Percentiles rank a stretch among this genome's conserved stretches.
These are phyloP conservation scores for Podaxis rugospora DNA, from an alignment of 768 basidiomycete genomes.

Conservation along the genomic window DNA sequence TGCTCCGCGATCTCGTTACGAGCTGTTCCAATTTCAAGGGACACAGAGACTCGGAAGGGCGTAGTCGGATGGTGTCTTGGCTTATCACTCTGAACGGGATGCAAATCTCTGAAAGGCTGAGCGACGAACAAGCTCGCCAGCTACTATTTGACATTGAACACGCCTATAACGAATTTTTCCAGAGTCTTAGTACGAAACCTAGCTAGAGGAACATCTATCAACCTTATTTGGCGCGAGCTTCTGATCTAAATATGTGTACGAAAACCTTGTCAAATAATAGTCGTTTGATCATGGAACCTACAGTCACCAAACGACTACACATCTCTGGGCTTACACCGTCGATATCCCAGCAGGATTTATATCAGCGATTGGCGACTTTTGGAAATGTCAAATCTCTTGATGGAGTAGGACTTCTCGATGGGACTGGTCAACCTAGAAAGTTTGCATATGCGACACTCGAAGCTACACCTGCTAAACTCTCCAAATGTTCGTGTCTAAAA, in stretches of 20 bases:
- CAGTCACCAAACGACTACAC: slow-evolving; percentile 59
- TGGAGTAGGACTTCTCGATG: slow-evolving; percentile 63
- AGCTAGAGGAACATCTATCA: not conserved
- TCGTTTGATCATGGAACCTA: slow-evolving; percentile 1
- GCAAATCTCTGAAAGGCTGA: slow-evolving; percentile 95
- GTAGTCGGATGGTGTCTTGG: slow-evolving; percentile 92
- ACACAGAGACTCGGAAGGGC: slow-evolving; percentile 94
- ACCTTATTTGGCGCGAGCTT: not conserved
- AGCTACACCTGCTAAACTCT: slow-evolving; percentile 51
- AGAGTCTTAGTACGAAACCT: slow-evolving; percentile 46
- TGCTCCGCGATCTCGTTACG: slow-evolving; percentile 92
- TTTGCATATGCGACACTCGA: slow-evolving; percentile 76
- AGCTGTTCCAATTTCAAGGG: slow-evolving; percentile 93
- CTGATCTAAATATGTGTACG: not conserved
- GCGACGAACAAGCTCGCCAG: slow-evolving; percentile 93
- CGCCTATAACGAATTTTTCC: slow-evolving; percentile 92
- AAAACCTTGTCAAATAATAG: not conserved
- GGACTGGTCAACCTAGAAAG: slow-evolving; percentile 59
- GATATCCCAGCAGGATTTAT: slow-evolving; percentile 54
- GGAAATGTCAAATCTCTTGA: slow-evolving; percentile 67
- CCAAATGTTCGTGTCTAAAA: slow-evolving; percentile 51
- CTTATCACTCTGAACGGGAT: slow-evolving; percentile 94
- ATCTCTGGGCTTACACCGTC: slow-evolving; percentile 73
- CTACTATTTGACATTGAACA: slow-evolving; percentile 95
- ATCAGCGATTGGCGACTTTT: slow-evolving; percentile 54